These are phyloP conservation scores for Raphanus raphanistrum DNA, from an alignment of 345 rosid species.

Conservation along the genomic window DNA sequence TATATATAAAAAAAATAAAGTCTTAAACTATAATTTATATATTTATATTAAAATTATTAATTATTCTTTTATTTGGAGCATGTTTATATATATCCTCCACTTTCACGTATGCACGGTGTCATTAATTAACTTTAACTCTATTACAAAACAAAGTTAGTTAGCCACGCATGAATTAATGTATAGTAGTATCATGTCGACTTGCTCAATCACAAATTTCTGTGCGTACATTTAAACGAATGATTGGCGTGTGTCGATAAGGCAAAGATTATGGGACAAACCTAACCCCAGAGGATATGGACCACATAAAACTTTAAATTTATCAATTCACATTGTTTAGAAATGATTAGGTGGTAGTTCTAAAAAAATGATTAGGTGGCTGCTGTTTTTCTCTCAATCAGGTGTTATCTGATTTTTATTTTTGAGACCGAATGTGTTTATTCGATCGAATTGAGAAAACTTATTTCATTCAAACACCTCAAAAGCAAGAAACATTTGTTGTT, in stretches of 20 bases:
- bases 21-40: too few species aligned
- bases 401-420: constrained; percentile 2
- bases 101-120: neutral
- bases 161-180: constrained; percentile 1
- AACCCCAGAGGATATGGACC: constrained; percentile 19
- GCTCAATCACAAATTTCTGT: constrained; percentile 15
- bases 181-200: neutral
- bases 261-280: constrained; percentile 11
- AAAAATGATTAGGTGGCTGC: constrained; percentile 26
- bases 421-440: neutral
- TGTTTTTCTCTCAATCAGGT: neutral
- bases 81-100: too few species aligned
- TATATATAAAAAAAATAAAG: too few species aligned
- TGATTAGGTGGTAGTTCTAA: constrained; percentile 16
- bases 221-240: constrained; percentile 21
- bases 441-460: neutral
- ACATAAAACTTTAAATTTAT: constrained; percentile 15
- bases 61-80: too few species aligned
- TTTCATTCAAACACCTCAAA: constrained; percentile 13
- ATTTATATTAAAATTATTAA: too few species aligned
- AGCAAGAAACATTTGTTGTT: constrained; percentile 3
- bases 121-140: neutral
- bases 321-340: constrained; percentile 6
- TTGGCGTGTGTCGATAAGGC: constrained; percentile 31
- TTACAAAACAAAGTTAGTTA: neutral